These are phyloP conservation scores for Aquilaria agallochum DNA, from an alignment of 441 rosid genomes.

Conservation along the genomic window DNA sequence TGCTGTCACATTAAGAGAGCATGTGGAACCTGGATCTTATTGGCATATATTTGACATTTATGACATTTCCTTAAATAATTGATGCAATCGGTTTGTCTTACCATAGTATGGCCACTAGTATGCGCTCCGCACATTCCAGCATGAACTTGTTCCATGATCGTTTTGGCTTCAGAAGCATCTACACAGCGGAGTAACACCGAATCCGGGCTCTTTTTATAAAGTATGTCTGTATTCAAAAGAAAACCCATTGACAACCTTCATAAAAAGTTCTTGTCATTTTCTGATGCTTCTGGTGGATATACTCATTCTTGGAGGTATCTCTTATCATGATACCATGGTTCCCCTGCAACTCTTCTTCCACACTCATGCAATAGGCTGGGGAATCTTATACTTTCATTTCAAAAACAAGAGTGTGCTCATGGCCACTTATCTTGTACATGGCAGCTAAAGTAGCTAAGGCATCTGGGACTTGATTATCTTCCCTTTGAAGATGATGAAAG, in stretches of 20 bases:
- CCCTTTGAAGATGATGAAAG: not conserved
- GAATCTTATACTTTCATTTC: not conserved
- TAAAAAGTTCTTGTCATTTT: not conserved
- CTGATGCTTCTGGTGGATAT: not conserved
- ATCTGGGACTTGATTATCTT: not conserved
- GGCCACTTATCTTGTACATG: not conserved
- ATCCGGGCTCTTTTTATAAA: too few species aligned
- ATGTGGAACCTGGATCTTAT: not conserved
- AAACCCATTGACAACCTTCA: not conserved
- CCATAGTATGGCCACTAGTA: not conserved
- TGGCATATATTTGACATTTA: not conserved
- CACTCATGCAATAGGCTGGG: not conserved
- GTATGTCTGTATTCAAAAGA: not conserved
- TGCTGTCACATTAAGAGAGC: too few species aligned
- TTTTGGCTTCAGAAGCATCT: not conserved
- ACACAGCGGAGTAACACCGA: too few species aligned
- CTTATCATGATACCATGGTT: too few species aligned
- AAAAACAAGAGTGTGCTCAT: not conserved
- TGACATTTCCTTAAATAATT: not conserved
- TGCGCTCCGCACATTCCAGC: not conserved
- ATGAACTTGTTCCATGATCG: not conserved
- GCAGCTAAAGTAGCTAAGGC: not conserved
- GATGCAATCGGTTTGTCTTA: not conserved
- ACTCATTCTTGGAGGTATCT: not conserved
- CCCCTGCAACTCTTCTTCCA: too few species aligned